Evolutionary conservation across 169 alveolate genomes (phyloP), one percentile per base, ranked within the genome.

Genomic region (Eimeria falciformis): DNA sequence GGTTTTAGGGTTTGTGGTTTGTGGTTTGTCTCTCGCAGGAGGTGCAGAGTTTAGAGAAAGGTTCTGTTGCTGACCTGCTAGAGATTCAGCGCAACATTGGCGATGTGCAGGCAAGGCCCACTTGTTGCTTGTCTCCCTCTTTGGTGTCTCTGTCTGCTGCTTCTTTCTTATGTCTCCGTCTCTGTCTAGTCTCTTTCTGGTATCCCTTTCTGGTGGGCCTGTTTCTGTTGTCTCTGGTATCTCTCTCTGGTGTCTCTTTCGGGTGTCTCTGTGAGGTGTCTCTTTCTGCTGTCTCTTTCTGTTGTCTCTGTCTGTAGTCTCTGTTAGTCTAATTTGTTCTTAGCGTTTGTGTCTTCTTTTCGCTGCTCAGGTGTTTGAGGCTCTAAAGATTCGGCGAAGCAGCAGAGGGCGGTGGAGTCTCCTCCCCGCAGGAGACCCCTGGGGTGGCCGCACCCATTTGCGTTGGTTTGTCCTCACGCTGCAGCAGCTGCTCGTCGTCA

Each of bases 11-110:
- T 50, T 50, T 50, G 14, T 7, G 58, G 58, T 50, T 50, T 50
- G 14, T 7, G 58, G 58, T 50, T 50, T 50, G 71, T 7, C 29
- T 47, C 23, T 69, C 6, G 27, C 83, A 78, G 87, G 87, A 78
- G 25, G 56, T 78, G 27, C 87, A 78, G 50, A 11, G 50, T 18
- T 69, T 78, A 7, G 53, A 50, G 53, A 78, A 78, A 27, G 87
- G 87, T 14, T 21, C 68, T 27, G 37, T 47, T 43, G 21, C 27
- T 50, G 71, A 78, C 50, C 47, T 78, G 23, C 27, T 46, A 0
- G 87, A 78, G 17, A 33, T 78, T 23, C 87, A 78, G 71, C 55
- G 56, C 37, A 53, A 78, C 23, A 78, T 78, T 1, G 87, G 87
- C 23, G 87, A 78, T 27, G 68, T 78, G 69, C 87, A 78, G 69